Evolutionary conservation across 2,329 filamentous ascomycete genomes (phyloP).

Genomic region (Aphanocladium album): DNA sequence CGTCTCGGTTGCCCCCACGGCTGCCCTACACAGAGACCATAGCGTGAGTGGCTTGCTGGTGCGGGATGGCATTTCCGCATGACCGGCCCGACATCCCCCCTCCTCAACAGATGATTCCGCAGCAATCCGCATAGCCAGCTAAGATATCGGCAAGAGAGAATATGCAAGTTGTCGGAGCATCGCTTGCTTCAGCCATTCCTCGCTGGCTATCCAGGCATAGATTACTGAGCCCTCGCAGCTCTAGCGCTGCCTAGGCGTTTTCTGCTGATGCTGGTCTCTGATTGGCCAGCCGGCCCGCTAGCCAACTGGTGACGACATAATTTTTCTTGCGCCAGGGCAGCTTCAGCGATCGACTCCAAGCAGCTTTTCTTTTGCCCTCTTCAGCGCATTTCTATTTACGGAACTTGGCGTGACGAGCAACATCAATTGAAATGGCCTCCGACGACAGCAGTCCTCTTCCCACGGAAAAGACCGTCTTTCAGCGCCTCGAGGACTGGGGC

Average conservation of each 20-base stretch:
- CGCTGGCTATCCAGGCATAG: no score
- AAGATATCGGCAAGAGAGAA: no score
- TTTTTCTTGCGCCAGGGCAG: constrained; percentile 3
- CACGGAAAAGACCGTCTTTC: constrained; percentile 28
- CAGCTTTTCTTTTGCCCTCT: neutral
- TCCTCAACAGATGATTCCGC: neutral
- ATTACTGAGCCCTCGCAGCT: neutral
- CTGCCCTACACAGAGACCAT: neutral
- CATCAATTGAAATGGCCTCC: constrained; percentile 24
- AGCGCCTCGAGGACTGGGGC: constrained; percentile 41
- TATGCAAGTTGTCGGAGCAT: no score
- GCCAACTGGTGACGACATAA: constrained; percentile 2
- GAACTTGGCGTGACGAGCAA: neutral
- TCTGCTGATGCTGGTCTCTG: constrained; percentile 3
- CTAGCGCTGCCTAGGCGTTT: neutral
- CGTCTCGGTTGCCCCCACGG: neutral
- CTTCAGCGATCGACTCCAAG: neutral
- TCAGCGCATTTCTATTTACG: neutral
- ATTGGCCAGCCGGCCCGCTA: neutral
- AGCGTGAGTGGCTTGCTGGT: neutral
- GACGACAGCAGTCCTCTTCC: constrained; percentile 18
- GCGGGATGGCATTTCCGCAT: neutral
- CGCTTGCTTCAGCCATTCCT: no score
- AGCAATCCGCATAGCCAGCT: neutral
- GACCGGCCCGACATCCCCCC: neutral